Conservation (phyloP, 2,329 filamentous ascomycete species). For the Emmonsiellopsis sp. region DNA sequence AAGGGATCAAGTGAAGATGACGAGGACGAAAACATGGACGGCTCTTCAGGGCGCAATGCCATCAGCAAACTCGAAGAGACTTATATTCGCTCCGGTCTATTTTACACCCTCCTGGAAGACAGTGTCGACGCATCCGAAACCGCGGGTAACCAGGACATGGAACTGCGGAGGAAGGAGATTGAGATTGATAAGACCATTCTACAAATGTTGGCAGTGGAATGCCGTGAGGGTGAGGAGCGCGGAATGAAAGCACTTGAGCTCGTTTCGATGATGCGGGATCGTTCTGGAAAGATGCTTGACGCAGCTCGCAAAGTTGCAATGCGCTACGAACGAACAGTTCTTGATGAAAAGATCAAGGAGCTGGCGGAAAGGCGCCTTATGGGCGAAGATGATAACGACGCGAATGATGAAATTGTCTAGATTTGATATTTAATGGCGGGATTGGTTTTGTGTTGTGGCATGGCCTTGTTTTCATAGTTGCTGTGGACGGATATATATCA, state of each 20-base stretch:
- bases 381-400: slow-evolving; percentile 50
- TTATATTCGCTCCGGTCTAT: slow-evolving; percentile 65
- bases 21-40: slow-evolving; percentile 29
- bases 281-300: slow-evolving; percentile 80
- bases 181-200: slow-evolving; percentile 85
- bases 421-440: background rate
- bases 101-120: slow-evolving; percentile 66
- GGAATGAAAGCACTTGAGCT: slow-evolving; percentile 94
- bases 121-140: slow-evolving; percentile 59
- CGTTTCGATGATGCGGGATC: slow-evolving; percentile 74
- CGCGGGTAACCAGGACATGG: slow-evolving; percentile 51
- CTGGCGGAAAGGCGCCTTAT: slow-evolving; percentile 61
- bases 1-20: slow-evolving; percentile 27
- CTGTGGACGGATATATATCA: too few species aligned
- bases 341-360: slow-evolving; percentile 86
- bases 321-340: slow-evolving; percentile 66
- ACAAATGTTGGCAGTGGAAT: slow-evolving; percentile 82
- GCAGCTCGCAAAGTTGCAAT: slow-evolving; percentile 82
- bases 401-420: slow-evolving; percentile 11
- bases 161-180: slow-evolving; percentile 62
- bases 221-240: slow-evolving; percentile 80
- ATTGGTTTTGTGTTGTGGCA: background rate
- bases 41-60: slow-evolving; percentile 39
- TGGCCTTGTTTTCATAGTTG: background rate
- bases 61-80: slow-evolving; percentile 63